phyloP scores from a whole-genome alignment of 75 land plant species.

The Cunninghamia lanceolata region DNA sequence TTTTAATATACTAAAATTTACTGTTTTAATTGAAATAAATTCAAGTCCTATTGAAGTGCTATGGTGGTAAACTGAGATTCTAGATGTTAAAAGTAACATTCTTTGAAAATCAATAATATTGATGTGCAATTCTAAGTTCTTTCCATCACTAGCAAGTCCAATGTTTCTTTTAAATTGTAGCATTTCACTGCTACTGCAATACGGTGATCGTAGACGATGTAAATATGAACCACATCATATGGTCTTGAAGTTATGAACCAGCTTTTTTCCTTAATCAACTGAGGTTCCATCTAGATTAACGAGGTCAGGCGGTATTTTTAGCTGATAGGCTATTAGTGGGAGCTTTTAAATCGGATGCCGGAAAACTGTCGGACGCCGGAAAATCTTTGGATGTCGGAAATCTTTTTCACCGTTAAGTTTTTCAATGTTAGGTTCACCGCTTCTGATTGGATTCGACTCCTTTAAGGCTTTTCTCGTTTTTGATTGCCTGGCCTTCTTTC shows the following conservation, averaged over 20 bases:
- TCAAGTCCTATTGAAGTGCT: background rate
- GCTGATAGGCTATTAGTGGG: too few species aligned
- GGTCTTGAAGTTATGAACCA: background rate
- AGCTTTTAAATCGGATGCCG: too few species aligned
- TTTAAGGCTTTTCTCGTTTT: too few species aligned
- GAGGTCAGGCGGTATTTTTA: too few species aligned
- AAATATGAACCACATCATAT: background rate
- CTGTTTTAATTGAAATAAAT: background rate
- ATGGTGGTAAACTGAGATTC: background rate
- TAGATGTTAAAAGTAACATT: background rate
- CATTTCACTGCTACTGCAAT: background rate
- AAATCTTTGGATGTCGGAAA: too few species aligned
- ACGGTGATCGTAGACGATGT: background rate
- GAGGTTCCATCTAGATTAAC: background rate
- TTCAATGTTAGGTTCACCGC: too few species aligned
- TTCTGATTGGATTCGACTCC: too few species aligned
- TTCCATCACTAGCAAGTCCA: background rate
- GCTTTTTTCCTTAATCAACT: background rate
- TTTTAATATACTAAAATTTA: background rate
- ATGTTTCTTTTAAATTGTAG: background rate
- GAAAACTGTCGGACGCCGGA: too few species aligned
- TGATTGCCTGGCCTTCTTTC: too few species aligned
- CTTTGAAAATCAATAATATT: background rate
- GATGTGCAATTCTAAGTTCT: background rate
- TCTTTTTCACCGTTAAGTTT: too few species aligned